phyloP scores from a whole-genome alignment of 208 protist genomes.

The Trypanosoma cruzi region DNA sequence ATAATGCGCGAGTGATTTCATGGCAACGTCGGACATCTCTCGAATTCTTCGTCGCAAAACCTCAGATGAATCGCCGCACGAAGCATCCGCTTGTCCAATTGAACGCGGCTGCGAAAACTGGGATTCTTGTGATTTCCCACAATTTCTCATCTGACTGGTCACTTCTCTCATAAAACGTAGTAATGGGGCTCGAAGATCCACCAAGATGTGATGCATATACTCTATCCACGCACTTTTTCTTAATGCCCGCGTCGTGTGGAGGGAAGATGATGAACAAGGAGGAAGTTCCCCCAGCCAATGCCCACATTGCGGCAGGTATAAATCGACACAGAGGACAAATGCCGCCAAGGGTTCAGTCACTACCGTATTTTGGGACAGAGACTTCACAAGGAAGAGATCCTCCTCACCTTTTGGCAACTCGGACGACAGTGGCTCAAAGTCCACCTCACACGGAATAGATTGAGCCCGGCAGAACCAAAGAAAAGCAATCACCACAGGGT shows the following conservation, averaged over 20 bases:
- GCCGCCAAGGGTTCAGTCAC: slow-evolving; percentile 32
- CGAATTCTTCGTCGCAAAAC: background rate
- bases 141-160: background rate
- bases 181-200: slow-evolving; percentile 26
- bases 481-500: slow-evolving; percentile 67
- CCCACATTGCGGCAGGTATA: slow-evolving; percentile 24
- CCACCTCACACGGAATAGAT: slow-evolving; percentile 58
- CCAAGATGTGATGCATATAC: slow-evolving; percentile 26
- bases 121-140: background rate
- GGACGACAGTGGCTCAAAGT: slow-evolving; percentile 43
- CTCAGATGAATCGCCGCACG: background rate
- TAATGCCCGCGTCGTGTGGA: slow-evolving; percentile 6
- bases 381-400: slow-evolving; percentile 24
- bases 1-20: slow-evolving; percentile 14
- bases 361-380: background rate
- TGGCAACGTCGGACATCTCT: slow-evolving; percentile 1
- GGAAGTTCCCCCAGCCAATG: slow-evolving; percentile 29
- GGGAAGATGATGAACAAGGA: background rate
- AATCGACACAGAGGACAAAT: slow-evolving; percentile 28
- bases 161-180: slow-evolving; percentile 22
- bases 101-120: background rate
- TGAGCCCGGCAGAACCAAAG: slow-evolving; percentile 78
- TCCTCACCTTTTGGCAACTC: background rate
- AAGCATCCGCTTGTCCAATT: background rate
- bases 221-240: slow-evolving; percentile 30